phyloP scores from a whole-genome alignment of 495 filamentous ascomycete species.

The Penicillium herquei region DNA sequence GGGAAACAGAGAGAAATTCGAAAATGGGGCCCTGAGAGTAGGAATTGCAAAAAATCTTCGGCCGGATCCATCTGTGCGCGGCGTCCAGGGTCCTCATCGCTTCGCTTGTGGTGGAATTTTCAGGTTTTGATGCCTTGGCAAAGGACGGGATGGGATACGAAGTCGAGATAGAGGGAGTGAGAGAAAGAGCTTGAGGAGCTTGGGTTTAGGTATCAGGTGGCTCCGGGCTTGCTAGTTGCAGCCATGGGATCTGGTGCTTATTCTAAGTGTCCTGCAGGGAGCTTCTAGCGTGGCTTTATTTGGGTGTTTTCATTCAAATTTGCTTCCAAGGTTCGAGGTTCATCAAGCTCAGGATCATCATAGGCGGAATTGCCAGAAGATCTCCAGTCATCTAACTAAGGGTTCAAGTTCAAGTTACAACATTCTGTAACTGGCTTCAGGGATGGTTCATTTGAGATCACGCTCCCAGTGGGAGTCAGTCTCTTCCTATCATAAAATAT shows the following conservation, averaged over 20 bases:
- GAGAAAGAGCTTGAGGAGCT: no score
- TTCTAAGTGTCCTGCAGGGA: no score
- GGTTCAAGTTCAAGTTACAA: not conserved
- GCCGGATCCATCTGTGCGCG: not conserved
- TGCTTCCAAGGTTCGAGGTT: no score
- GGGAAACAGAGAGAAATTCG: not conserved
- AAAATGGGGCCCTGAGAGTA: not conserved
- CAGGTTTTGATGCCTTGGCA: not conserved
- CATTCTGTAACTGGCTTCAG: slow-evolving; percentile 30
- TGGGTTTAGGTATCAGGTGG: not conserved
- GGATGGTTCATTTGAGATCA: slow-evolving; percentile 54
- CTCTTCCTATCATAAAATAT: slow-evolving; percentile 61
- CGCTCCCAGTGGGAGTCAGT: slow-evolving; percentile 50
- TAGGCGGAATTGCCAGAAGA: no score
- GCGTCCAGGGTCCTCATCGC: slow-evolving; percentile 1
- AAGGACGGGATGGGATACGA: not conserved
- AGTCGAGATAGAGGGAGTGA: not conserved
- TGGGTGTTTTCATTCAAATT: no score
- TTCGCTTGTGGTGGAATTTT: not conserved
- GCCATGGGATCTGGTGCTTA: no score
- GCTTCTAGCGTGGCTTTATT: no score
- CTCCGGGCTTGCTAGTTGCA: no score
- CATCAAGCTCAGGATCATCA: no score
- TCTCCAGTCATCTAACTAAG: no score
- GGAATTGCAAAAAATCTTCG: not conserved